phyloP scores from a whole-genome alignment of 2,329 filamentous ascomycete genomes.

The Trichoderma sp. region DNA sequence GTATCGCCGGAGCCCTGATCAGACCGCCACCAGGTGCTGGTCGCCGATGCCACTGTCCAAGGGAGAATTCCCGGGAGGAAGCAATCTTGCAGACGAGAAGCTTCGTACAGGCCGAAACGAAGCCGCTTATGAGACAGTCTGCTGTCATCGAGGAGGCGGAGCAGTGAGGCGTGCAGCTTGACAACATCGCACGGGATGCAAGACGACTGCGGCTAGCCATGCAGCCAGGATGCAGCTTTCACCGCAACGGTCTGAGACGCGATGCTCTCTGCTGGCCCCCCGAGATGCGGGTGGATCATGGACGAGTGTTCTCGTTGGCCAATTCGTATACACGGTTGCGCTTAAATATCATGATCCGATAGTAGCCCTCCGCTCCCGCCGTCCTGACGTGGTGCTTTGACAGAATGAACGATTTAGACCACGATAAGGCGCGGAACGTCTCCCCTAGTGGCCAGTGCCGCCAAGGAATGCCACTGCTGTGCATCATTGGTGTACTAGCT shows the following conservation, averaged over 20 bases:
- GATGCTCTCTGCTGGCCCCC: not conserved
- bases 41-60: not conserved
- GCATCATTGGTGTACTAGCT: too few relatives aligned
- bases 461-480: not conserved
- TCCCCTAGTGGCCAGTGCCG: not conserved
- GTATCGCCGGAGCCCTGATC: not conserved
- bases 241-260: slow-evolving; percentile 10
- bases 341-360: not conserved
- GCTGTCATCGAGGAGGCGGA: not conserved
- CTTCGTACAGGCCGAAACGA: not conserved
- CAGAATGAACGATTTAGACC: not conserved
- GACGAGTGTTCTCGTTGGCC: slow-evolving; percentile 8
- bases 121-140: slow-evolving; percentile 1
- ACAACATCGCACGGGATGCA: too few relatives aligned
- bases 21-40: slow-evolving; percentile 2
- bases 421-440: not conserved
- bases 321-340: slow-evolving; percentile 14
- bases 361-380: not conserved
- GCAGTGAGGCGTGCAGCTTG: slow-evolving; percentile 2
- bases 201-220: not conserved
- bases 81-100: not conserved
- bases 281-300: slow-evolving; percentile 11
- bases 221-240: slow-evolving; percentile 13
- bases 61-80: not conserved
- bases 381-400: slow-evolving; percentile 13